Base-by-base conservation (phyloP, 129 eudicot species). In the Artemisia annua region DNA sequence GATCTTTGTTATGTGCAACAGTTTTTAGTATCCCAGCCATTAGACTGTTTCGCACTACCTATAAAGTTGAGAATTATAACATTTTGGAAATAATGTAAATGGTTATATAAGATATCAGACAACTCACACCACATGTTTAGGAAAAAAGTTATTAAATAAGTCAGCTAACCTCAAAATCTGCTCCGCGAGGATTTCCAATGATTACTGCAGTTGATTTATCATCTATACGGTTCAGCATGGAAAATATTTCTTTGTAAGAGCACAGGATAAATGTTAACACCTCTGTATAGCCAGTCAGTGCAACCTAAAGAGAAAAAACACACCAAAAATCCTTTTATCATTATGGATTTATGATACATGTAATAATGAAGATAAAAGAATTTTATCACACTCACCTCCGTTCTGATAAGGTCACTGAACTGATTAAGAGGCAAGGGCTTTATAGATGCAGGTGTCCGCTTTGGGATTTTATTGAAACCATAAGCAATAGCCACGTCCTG, bases 401-500 rank as follows among this genome's bases (percentile, higher is more conserved):
- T 69, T 80, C 93, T 83, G 46, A 94, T 81, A 70, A 94, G 93
- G 64, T 94, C 97, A 66, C 88, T 83, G 68, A 87, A 74, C 87
- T 94, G 87, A 77, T 84, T 94, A 73, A 88, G 66, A 44, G 91
- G 78, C 72, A 90, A 84, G 32, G 98, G 96, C 80, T 84, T 94
- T 74, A 94, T 26, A 13, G 98, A 88, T 72, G 87, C 80, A 61
- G 80, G 91, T 69, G 16, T 86, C 77, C 81, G 78, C 79, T 80
- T 87, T 2, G 91, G 93, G 77, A 94, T 94, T 79, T 84, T 86
- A 83, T 94, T 90, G 85, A 84, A 94, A 16, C 97, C 98, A 81
- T 84, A 88, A 79, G 98, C 98, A 84, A 94, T 94, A n/a, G 98
- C 98, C 43, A 94, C 96, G 70, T 90, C 97, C 98, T 94, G 39